phyloP scores from a whole-genome alignment of 129 eudicot genomes.

The Escallonia herrerae region DNA sequence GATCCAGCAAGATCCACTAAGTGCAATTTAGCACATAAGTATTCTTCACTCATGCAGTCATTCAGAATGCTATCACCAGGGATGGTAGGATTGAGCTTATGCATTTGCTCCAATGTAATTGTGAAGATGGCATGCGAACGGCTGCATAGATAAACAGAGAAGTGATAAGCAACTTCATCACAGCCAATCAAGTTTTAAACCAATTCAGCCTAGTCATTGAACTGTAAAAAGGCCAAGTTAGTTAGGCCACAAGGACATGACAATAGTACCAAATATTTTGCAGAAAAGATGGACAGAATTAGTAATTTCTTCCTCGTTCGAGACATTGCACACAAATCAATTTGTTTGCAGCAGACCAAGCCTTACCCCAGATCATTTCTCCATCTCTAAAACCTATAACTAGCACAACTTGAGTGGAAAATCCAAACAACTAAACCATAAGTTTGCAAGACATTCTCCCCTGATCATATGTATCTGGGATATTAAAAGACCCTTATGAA shows the following conservation, averaged over 20 bases:
- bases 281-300: too few relatives aligned
- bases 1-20: slow-evolving; percentile 99
- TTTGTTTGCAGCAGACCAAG: too few relatives aligned
- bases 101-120: slow-evolving; percentile 96
- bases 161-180: neutral
- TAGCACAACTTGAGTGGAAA: too few relatives aligned
- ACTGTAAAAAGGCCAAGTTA: neutral
- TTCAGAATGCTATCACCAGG: slow-evolving; percentile 44
- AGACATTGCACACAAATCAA: too few relatives aligned
- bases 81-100: slow-evolving; percentile 37
- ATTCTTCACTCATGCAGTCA: slow-evolving; percentile 74
- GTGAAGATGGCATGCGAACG: slow-evolving; percentile 99
- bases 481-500: too few relatives aligned
- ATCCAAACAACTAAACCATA: too few relatives aligned
- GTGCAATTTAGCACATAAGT: slow-evolving; percentile 93
- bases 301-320: too few relatives aligned
- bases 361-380: too few relatives aligned
- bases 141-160: slow-evolving; percentile 30
- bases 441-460: too few relatives aligned
- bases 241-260: neutral
- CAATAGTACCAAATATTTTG: too few relatives aligned
- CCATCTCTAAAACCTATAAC: too few relatives aligned
- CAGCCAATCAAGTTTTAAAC: neutral
- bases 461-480: too few relatives aligned
- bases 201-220: neutral